Percentiles rank a stretch among this genome's conserved stretches.
These are phyloP conservation scores for Mucuna pruriens DNA, from an alignment of 306 rosid species.

Conservation along the genomic window DNA sequence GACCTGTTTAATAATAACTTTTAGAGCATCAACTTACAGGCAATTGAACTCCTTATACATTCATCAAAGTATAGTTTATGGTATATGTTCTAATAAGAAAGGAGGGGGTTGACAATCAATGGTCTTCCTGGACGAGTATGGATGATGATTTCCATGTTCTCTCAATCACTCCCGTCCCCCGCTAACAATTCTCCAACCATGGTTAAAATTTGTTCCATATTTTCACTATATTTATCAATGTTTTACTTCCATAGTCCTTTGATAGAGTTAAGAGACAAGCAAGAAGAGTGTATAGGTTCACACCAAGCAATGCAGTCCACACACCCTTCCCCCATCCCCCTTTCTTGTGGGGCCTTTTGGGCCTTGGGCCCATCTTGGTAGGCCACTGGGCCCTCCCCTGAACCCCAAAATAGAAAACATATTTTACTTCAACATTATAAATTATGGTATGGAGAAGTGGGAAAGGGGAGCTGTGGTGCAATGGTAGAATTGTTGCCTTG, in stretches of 20 bases:
- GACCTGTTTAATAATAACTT: constrained; percentile 46
- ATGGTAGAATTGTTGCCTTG: neutral
- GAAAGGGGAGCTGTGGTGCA: neutral
- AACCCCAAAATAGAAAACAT: neutral
- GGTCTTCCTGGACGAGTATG: neutral
- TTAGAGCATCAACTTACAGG: constrained; percentile 7
- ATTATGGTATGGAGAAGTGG: neutral
- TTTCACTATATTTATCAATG: neutral
- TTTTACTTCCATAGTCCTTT: neutral
- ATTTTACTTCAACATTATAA: neutral
- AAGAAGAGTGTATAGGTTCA: neutral
- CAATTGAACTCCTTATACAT: neutral
- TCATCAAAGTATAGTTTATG: constrained; percentile 7
- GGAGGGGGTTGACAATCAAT: neutral
- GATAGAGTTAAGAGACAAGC: neutral
- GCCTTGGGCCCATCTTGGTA: neutral
- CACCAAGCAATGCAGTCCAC: neutral
- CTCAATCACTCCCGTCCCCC: neutral
- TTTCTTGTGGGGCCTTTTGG: neutral
- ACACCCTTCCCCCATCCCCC: neutral
- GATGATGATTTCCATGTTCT: constrained; percentile 21
- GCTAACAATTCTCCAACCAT: neutral
- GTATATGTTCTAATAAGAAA: neutral
- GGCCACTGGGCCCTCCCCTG: neutral
- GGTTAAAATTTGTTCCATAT: neutral